Conservation (phyloP, 2,329 filamentous ascomycete genomes). For the Boeremia exigua region DNA sequence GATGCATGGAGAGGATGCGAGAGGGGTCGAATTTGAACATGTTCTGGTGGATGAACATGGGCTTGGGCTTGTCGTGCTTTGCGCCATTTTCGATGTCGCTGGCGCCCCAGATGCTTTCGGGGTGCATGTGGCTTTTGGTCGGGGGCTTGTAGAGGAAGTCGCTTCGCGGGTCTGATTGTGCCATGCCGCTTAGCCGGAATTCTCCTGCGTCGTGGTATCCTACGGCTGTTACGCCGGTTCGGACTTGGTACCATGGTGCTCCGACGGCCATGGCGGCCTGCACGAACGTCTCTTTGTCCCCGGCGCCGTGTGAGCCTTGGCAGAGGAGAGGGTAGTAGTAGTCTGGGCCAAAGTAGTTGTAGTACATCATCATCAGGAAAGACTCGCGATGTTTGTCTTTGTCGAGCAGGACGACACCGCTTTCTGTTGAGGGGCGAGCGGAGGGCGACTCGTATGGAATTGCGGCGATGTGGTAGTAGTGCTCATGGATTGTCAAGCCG, state of each 20-base stretch:
- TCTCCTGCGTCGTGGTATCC: constrained; percentile 31
- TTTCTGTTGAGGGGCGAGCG: constrained; percentile 52
- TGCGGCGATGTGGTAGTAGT: constrained; percentile 55
- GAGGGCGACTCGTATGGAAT: constrained; percentile 40
- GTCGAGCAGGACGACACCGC: constrained; percentile 57
- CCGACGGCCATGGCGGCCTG: constrained; percentile 54
- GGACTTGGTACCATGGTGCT: constrained; percentile 51
- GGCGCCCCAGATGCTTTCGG: constrained; percentile 12
- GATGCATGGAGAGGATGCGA: constrained; percentile 21
- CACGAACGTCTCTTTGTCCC: constrained; percentile 59
- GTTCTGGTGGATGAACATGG: constrained; percentile 33
- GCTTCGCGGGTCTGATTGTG: constrained; percentile 26
- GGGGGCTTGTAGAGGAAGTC: constrained; percentile 29
- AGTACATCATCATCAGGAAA: constrained; percentile 60
- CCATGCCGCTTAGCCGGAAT: constrained; percentile 22
- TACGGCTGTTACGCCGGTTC: constrained; percentile 39
- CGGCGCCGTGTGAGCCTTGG: constrained; percentile 53
- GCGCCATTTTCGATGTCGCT: constrained; percentile 11
- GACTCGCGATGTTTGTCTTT: constrained; percentile 56
- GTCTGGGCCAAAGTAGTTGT: constrained; percentile 61
- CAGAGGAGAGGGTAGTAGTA: constrained; percentile 59
- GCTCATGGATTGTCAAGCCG: constrained; percentile 51
- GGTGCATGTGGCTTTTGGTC: constrained; percentile 26
- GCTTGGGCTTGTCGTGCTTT: constrained; percentile 5
- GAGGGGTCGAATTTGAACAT: constrained; percentile 27